These are phyloP conservation scores for Hypoxylon lenormandii DNA, from an alignment of 495 filamentous ascomycete species.

Conservation along the genomic window DNA sequence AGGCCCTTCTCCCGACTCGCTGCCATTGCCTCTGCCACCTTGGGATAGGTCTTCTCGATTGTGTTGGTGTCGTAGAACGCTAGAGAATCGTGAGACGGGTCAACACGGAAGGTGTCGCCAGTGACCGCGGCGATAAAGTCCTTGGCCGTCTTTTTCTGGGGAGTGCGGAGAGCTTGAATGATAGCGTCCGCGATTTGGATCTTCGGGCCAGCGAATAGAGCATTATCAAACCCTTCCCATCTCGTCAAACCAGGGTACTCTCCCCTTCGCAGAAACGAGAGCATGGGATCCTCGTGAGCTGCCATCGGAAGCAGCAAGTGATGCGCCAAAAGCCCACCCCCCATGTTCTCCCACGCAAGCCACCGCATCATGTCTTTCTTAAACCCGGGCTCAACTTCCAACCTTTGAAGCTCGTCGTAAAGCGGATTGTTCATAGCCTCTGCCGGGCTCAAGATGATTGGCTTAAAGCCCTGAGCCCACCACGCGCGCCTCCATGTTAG, in stretches of 20 bases:
- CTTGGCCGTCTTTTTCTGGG: slow-evolving; percentile 66
- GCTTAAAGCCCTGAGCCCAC: slow-evolving; percentile 92
- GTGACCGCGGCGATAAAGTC: slow-evolving; percentile 70
- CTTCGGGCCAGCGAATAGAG: slow-evolving; percentile 79
- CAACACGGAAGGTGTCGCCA: slow-evolving; percentile 70
- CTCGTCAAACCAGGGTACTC: slow-evolving; percentile 77
- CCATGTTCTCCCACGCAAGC: slow-evolving; percentile 94
- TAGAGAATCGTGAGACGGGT: slow-evolving; percentile 71
- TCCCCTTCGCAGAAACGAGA: slow-evolving; percentile 78
- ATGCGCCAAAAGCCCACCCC: slow-evolving; percentile 83
- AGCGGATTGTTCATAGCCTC: slow-evolving; percentile 88
- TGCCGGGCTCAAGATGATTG: slow-evolving; percentile 79
- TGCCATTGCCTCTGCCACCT: slow-evolving; percentile 71
- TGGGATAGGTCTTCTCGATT: slow-evolving; percentile 71
- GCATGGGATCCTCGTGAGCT: slow-evolving; percentile 74
- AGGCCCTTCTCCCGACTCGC: slow-evolving; percentile 69
- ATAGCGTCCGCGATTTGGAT: slow-evolving; percentile 73
- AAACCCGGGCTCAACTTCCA: slow-evolving; percentile 64
- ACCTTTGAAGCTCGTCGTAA: slow-evolving; percentile 74
- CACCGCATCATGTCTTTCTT: slow-evolving; percentile 82
- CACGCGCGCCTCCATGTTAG: slow-evolving; percentile 91
- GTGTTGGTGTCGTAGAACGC: slow-evolving; percentile 80
- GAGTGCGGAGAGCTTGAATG: slow-evolving; percentile 68
- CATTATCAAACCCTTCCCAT: slow-evolving; percentile 77
- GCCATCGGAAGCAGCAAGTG: slow-evolving; percentile 89